Evolutionary conservation across 176 grass and related monocot species (phyloP), one percentile per base, ranked within the genome.

Genomic region (Metroxylon sagu): DNA sequence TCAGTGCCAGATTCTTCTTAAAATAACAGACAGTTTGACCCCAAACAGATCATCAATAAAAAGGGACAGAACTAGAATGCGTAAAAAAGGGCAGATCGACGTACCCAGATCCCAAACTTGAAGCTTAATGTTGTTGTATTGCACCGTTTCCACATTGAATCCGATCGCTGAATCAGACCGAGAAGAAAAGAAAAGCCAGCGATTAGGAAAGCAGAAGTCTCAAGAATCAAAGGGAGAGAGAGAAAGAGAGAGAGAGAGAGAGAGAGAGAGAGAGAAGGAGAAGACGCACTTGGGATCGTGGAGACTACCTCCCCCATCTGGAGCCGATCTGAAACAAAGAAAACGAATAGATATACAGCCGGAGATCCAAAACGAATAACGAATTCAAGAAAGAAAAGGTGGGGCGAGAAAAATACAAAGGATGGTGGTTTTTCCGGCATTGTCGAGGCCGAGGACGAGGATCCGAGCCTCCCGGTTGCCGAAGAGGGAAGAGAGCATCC

Each of bases 361-460:
- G 3, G 2, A 43, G 35, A 14, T 43, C 35, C 35, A 60, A n/a
- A 30, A 51, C 18, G 4, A 52, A 6, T 43, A 25, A 4, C 10
- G 18, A 39, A 1, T 7, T 53, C 25, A 70, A 69, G 15, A 26
- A 61, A 1, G 64, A 52, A 16, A 49, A 39, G 28, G 6, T 51
- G 19, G 58, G 16, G 7, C 4, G 2, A 43, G 35, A 43, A 14
- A 26, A 60, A 82, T 83, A 97, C 86, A 96, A 23, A 97, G 79
- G 64, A 97, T 97, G 66, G 93, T 97, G 66, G 93, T 97, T 75
- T 97, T 97, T 4, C 93, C 93, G 29, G 93, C 93, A 88, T 97
- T 97, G 93, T 97, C 87, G 54, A 91, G 87, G 50, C 81, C 84
- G 76, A 91, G 93, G 18, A 91, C 84, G 51, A 91, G 93, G 87